Conservation (phyloP, 2,329 filamentous ascomycete species). For the Neurospora sp. region DNA sequence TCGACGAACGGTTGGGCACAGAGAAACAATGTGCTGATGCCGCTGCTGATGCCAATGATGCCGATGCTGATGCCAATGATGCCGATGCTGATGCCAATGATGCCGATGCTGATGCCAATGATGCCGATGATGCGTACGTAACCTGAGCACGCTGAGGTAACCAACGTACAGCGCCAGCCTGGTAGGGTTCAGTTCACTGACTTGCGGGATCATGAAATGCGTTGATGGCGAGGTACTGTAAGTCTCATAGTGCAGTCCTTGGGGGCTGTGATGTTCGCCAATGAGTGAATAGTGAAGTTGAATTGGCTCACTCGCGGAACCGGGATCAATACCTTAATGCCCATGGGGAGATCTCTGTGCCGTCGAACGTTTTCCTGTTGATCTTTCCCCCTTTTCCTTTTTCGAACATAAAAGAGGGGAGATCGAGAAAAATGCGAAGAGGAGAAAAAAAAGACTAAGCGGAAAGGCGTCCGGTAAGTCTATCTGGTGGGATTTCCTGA, state of each 20-base stretch:
- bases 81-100: neutral
- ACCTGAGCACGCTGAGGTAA: neutral
- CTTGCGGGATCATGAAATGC: neutral
- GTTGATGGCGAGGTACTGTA: neutral
- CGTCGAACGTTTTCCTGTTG: neutral
- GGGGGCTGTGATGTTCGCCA: neutral
- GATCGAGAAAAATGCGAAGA: neutral
- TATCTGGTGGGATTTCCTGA: neutral
- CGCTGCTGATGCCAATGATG: neutral
- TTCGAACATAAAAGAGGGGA: neutral
- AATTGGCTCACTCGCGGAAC: neutral
- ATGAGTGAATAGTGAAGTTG: neutral
- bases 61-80: too few relatives aligned
- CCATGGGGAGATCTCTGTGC: neutral
- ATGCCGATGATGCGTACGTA: neutral
- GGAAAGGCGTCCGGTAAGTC: neutral
- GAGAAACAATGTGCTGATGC: neutral
- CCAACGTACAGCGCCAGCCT: neutral
- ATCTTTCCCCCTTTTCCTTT: neutral
- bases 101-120: neutral
- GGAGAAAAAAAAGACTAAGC: neutral
- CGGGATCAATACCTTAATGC: neutral
- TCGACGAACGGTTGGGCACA: neutral
- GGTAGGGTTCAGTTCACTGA: neutral
- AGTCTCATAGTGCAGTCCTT: neutral